These are phyloP conservation scores for Inonotus hispidus DNA, from an alignment of 1,284 basidiomycete genomes.

Conservation along the genomic window DNA sequence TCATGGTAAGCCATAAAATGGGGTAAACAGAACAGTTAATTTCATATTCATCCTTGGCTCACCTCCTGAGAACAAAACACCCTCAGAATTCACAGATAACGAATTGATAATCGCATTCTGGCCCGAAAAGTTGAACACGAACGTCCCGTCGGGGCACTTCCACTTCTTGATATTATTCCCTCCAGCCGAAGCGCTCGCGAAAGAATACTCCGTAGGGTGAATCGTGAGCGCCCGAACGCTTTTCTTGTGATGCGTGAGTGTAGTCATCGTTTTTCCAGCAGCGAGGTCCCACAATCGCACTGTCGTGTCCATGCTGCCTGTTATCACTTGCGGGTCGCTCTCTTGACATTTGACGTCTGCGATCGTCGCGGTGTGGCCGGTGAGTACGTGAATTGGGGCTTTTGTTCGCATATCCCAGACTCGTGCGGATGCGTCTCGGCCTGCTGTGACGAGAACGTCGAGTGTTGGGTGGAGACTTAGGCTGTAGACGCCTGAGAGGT, in stretches of 20 bases:
- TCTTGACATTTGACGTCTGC: constrained; percentile 94
- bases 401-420: constrained; percentile 99
- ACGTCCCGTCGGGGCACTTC: constrained; percentile 94
- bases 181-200: constrained; percentile 91
- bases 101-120: constrained; percentile 99
- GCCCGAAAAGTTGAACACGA: constrained; percentile 93
- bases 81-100: constrained; percentile 88
- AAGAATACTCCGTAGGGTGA: constrained; percentile 94
- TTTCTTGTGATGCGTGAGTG: constrained; percentile 98
- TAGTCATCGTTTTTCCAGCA: constrained; percentile 93
- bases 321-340: constrained; percentile 95
- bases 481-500: constrained; percentile 93
- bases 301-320: constrained; percentile 97
- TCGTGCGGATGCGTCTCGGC: constrained; percentile 91
- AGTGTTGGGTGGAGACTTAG: constrained; percentile 91
- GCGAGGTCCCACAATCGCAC: constrained; percentile 98
- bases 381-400: constrained; percentile 88
- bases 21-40: no score
- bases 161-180: constrained; percentile 99
- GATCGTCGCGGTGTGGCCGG: constrained; percentile 92
- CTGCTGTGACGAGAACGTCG: constrained; percentile 91
- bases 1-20: no score
- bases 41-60: constrained; percentile 25
- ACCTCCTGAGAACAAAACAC: constrained; percentile 97
- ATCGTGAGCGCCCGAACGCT: constrained; percentile 90